Base-by-base conservation (phyloP, 2,329 filamentous ascomycete species). In the Xylaria sp. region DNA sequence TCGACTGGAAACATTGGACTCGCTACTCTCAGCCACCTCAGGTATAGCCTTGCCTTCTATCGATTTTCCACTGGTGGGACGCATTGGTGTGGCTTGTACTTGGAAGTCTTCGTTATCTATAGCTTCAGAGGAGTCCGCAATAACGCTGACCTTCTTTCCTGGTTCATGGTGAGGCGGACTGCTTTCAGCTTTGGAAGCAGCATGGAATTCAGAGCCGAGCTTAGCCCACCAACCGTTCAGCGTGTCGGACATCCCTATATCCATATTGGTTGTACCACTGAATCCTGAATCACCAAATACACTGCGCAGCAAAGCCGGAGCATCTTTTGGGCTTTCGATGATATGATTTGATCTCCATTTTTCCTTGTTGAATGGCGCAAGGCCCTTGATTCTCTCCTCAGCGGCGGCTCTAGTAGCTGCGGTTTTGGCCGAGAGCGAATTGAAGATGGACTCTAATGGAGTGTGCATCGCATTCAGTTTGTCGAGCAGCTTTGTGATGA, bases 371-470 rank as follows among this genome's bases (percentile, higher is more conserved):
- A 89, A 88, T 0, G 82, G 80, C 0, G 82, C 85, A 3, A 89
- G 81, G 0, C 86, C 86, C 42, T 82, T 84, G 8, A 89, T 80
- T 45, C 82, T 84, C 4, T 81, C 81, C 54, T 84, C 83, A 4
- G 85, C 85, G 4, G 75, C 75, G 4, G 79, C 74, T 61, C 85
- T 81, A 4, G 81, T 80, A 5, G 83, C 75, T 68, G 82, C 85
- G 51, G 83, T 83, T 69, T 84, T 85, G 0, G 83, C 82, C 0
- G 84, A 82, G 2, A 88, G 76, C 5, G 81, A 72, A 36, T 84
- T 84, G 75, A 89, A 89, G 9, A 88, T 79, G 68, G 85, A 80
- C 66, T 88, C 86, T 8, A 88, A 75, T 0, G 85, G 83, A 0
- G 80, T 84, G 1, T 85, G 85, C 60, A 83, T 81, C 1, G 82